Evolutionary conservation across 768 basidiomycete genomes (phyloP).

Genomic region (Lenzites betulinus): DNA sequence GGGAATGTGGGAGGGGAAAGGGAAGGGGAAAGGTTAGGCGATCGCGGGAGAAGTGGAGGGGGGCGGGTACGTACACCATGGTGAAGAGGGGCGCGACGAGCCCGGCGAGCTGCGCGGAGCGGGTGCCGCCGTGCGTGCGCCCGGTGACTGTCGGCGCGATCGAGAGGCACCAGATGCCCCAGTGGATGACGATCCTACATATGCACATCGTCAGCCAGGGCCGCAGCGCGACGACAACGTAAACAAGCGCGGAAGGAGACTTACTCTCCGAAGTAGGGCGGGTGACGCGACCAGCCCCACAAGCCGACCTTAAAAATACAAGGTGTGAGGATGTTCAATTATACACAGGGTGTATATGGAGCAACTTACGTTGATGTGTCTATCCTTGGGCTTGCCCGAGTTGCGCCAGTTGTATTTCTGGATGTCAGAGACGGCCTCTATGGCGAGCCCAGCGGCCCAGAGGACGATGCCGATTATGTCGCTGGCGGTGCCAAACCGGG

Average conservation of each 20-base stretch:
- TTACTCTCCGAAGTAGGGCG: constrained; percentile 74
- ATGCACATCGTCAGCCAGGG: too few species aligned
- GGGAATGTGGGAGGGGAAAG: too few species aligned
- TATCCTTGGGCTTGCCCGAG: constrained; percentile 49
- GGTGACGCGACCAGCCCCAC: constrained; percentile 64
- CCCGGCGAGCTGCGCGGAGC: constrained; percentile 59
- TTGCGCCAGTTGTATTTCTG: constrained; percentile 55
- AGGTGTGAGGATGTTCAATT: not conserved
- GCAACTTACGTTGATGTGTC: constrained; percentile 45
- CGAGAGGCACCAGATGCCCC: constrained; percentile 63
- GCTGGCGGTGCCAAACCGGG: constrained; percentile 58
- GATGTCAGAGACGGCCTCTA: constrained; percentile 57
- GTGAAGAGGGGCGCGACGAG: constrained; percentile 68
- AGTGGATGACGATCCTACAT: constrained; percentile 61
- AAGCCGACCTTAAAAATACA: constrained; percentile 39
- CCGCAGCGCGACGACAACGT: not conserved
- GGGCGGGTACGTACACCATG: constrained; percentile 47
- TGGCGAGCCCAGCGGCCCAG: constrained; percentile 57
- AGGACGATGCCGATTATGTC: constrained; percentile 67
- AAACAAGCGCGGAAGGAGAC: constrained; percentile 26
- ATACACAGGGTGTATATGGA: not conserved
- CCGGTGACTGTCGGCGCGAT: constrained; percentile 56
- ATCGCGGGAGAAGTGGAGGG: not conserved
- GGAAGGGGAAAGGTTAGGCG: too few species aligned
- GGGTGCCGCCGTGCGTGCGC: constrained; percentile 41